Evolutionary conservation across 2,329 filamentous ascomycete genomes (phyloP).

Genomic region (Fusarium irregulare): DNA sequence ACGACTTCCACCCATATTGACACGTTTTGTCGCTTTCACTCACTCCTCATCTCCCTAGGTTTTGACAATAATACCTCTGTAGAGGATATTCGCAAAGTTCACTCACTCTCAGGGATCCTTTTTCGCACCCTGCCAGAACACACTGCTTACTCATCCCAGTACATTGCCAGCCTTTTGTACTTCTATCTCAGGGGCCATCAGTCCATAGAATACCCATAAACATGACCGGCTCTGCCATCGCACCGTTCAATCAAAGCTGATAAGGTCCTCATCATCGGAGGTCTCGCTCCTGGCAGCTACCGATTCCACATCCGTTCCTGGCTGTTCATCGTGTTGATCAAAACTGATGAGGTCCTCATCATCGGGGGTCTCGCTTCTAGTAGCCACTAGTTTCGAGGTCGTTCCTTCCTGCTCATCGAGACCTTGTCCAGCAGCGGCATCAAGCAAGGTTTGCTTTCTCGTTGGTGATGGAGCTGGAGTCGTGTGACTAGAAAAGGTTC

Average conservation of each 20-base stretch:
- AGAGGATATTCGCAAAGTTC: background rate
- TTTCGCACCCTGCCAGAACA: background rate
- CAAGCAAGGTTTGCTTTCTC: constrained; percentile 6
- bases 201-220: background rate
- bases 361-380: background rate
- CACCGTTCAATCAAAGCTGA: constrained; percentile 16
- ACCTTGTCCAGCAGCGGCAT: constrained; percentile 14
- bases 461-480: background rate
- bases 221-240: background rate
- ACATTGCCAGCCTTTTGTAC: background rate
- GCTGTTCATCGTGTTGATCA: background rate
- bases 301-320: background rate
- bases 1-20: background rate
- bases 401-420: background rate
- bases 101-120: background rate
- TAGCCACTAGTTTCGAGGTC: background rate
- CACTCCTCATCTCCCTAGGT: background rate
- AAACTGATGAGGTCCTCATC: constrained; percentile 30
- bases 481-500: background rate
- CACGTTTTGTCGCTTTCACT: background rate
- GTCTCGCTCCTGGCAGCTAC: background rate
- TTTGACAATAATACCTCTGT: background rate
- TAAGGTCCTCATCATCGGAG: constrained; percentile 13
- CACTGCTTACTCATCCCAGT: background rate
- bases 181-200: background rate